Conservation (phyloP, 768 basidiomycete genomes). For the Goffeauzyma gilvescens region DNA sequence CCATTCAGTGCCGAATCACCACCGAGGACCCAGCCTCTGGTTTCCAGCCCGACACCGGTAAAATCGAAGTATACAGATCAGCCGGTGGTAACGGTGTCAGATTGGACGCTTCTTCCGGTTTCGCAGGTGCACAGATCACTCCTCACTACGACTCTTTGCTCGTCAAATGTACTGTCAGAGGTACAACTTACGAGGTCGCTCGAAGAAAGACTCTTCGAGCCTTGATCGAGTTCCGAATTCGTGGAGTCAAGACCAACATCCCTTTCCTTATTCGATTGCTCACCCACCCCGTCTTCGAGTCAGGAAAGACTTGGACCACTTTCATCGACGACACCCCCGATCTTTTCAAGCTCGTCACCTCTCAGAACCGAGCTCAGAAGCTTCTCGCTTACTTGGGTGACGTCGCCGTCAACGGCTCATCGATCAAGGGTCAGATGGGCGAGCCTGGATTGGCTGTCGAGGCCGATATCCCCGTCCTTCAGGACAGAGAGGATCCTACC, state of each 20-base stretch:
- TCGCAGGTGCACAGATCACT: conserved; percentile 96
- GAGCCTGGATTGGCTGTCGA: conserved; percentile 88
- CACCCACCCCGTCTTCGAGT: conserved; percentile 88
- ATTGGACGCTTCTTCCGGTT: conserved; percentile 88
- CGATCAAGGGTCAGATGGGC: conserved; percentile 89
- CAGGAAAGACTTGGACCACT: conserved; percentile 96
- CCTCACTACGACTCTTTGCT: conserved; percentile 96
- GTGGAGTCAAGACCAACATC: conserved; percentile 99
- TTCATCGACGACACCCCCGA: conserved; percentile 99
- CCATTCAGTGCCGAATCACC: conserved; percentile 95
- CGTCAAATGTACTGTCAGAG: conserved; percentile 87
- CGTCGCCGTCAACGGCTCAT: conserved; percentile 90
- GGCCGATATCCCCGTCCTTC: conserved; percentile 59
- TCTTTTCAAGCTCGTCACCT: conserved; percentile 92
- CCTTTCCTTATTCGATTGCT: conserved; percentile 96
- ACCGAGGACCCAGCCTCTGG: conserved; percentile 80
- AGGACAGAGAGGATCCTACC: conserved; percentile 53
- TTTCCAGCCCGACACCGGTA: conserved; percentile 98
- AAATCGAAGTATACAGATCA: conserved; percentile 96
- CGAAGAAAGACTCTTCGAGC: conserved; percentile 98
- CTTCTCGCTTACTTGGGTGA: conserved; percentile 91
- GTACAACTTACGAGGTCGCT: conserved; percentile 95
- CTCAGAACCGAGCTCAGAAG: conserved; percentile 96
- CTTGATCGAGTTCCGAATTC: conserved; percentile 98
- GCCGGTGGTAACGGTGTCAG: conserved; percentile 98